Base-by-base conservation (phyloP, 169 alveolate species). In the Plasmodium adleri region DNA sequence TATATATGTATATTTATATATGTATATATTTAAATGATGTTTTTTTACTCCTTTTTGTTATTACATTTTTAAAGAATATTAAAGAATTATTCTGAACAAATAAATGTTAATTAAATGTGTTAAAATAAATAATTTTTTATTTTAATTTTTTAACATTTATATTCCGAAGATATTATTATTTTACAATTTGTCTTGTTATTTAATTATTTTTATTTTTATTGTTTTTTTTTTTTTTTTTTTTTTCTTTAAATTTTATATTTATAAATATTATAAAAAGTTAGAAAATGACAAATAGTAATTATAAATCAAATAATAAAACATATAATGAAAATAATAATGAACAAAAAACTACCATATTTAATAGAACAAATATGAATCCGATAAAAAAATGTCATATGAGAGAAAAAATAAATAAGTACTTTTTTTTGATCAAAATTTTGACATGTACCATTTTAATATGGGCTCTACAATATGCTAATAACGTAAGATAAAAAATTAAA, bases 281-380 rank as follows among this genome's bases (percentile, higher is more conserved):
- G 45, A 74, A 74, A 74, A 74, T 74, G 88, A 74, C 15, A 74
- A 74, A 74, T 28, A 45, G 62, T 22, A 20, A 28, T 4, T 60
- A 22, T 26, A 59, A 3, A 22, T 22, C 28, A 26, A 59, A 26
- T 59, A 32, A 59, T 13, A 32, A n/a, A 60, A 45, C 20, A 5
- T n/a, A 74, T 74, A 60, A 74, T 74, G 88, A 60, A 74, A 74
- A 60, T 12, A 59, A 60, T 74, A 15, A 60, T 39, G 60, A 17
- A 17, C 20, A 20, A 8, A 22, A 13, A 49, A 74, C 32, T 28
- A 59, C 20, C 72, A 39, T 26, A 32, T 39, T 45, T 20, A 74
- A 74, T 64, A 74, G 64, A 59, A 59, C 54, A 45, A 52, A 74
- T 15, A 60, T 60, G 88, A 9, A 20, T 20, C 8, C 74, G 47